Percentiles rank a stretch among this genome's conserved stretches.
phyloP scores from a whole-genome alignment of 495 filamentous ascomycete species.

The Cudoniella acicularis region DNA sequence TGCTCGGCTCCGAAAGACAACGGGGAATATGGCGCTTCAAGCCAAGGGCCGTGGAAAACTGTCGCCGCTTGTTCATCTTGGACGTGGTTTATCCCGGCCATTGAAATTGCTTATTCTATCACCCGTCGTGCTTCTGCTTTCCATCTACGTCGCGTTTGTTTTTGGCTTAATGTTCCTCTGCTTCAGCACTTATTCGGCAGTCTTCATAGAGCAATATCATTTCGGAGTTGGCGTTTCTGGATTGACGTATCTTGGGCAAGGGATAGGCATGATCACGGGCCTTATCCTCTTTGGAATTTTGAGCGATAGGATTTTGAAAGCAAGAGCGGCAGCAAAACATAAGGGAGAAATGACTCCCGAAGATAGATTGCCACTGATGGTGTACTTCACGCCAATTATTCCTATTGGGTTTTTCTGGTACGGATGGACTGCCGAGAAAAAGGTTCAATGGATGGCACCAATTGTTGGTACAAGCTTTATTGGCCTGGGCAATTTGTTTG shows the following conservation, averaged over 20 bases:
- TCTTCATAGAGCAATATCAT: slow-evolving; percentile 55
- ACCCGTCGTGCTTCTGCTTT: slow-evolving; percentile 56
- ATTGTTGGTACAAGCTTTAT: slow-evolving; percentile 64
- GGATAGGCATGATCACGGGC: slow-evolving; percentile 50
- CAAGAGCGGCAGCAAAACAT: slow-evolving; percentile 16
- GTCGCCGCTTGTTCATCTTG: background rate
- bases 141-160: slow-evolving; percentile 54
- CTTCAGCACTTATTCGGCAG: slow-evolving; percentile 59
- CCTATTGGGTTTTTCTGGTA: slow-evolving; percentile 67
- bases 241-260: slow-evolving; percentile 58
- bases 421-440: slow-evolving; percentile 63
- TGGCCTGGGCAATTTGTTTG: slow-evolving; percentile 53
- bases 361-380: slow-evolving; percentile 65
- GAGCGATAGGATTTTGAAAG: slow-evolving; percentile 61
- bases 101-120: background rate
- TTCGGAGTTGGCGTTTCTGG: slow-evolving; percentile 60
- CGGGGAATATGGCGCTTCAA: background rate
- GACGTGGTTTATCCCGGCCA: background rate
- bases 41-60: background rate
- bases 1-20: background rate
- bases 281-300: slow-evolving; percentile 39
- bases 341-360: slow-evolving; percentile 42
- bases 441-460: slow-evolving; percentile 66
- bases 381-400: slow-evolving; percentile 51
- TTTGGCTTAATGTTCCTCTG: slow-evolving; percentile 66